Conservation (phyloP, 257 asterid species). For the Solanum ahanhuiri region DNA sequence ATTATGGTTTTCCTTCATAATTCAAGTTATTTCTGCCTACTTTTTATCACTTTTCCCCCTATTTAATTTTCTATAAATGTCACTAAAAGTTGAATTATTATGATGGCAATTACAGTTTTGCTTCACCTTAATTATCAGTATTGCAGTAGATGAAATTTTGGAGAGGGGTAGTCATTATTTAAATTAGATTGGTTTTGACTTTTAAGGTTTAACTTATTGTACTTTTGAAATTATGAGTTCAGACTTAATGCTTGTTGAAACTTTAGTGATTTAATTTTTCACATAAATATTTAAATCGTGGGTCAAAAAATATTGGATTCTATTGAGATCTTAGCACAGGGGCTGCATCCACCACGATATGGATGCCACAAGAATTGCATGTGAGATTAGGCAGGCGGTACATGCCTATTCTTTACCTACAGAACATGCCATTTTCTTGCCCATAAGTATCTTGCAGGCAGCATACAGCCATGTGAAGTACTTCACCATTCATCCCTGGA, state of each 20-base stretch:
- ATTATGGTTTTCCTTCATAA: not conserved
- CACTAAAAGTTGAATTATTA: not conserved
- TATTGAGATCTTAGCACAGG: not conserved
- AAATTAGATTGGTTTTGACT: not conserved
- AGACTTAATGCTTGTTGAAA: not conserved
- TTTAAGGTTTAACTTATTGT: not conserved
- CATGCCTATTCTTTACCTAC: not conserved
- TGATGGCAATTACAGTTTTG: not conserved
- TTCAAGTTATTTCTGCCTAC: not conserved
- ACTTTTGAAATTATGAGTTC: not conserved
- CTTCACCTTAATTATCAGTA: not conserved
- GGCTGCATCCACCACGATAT: not conserved
- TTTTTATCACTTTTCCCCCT: not conserved
- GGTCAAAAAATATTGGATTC: not conserved
- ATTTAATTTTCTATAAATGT: not conserved
- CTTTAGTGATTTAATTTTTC: not conserved
- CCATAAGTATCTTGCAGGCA: not conserved
- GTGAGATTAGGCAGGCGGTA: not conserved
- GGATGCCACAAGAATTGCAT: constrained; percentile 2
- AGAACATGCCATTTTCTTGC: constrained; percentile 1
- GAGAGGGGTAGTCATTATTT: not conserved
- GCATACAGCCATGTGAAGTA: not conserved
- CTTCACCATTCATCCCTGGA: not conserved
- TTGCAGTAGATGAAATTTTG: not conserved
- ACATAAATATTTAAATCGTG: not conserved